Evolutionary conservation across 768 basidiomycete species (phyloP), one percentile per base, ranked within the genome.

Genomic region (Xerocomellus amylosporus): DNA sequence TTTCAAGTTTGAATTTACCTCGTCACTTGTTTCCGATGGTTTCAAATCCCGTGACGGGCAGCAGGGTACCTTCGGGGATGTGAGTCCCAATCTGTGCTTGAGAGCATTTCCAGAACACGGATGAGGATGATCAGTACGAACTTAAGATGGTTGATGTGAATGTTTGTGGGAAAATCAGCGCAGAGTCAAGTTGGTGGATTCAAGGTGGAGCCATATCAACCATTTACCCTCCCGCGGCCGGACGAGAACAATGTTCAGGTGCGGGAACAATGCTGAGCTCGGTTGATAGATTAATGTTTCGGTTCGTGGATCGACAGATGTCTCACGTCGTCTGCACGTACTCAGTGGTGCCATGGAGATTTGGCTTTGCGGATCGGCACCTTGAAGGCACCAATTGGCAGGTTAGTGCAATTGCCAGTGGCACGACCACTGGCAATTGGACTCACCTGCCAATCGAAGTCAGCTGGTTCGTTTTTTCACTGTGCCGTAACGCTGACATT

Each of bases 401-500:
- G 10, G 3, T 10, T 8, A n/a, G 54, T 12, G 17, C 33, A 36
- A 6, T 10, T 14, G 33, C 31, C 9, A 8, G 34, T 24, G n/a
- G n/a, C n/a, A n/a, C n/a, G n/a, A n/a, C n/a, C n/a, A n/a, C n/a
- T n/a, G n/a, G n/a, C n/a, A n/a, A n/a, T n/a, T n/a, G n/a, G n/a
- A n/a, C n/a, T n/a, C n/a, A n/a, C n/a, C n/a, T n/a, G n/a, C n/a
- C n/a, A n/a, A n/a, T n/a, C n/a, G n/a, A n/a, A n/a, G 53, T 61
- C 53, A 55, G 51, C 48, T 58, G 62, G 47, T 14, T 17, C 7
- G n/a, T n/a, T 45, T 46, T 13, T 44, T 28, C 12, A 19, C 6
- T 0, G 2, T 64, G 64, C 58, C 64, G 61, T 66, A 66, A 58
- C 1, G 2, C 28, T 36, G 48, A 49, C 26, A 20, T 39, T n/a